Percentiles rank a stretch among this genome's conserved stretches.
Conservation (phyloP, 352 stramenopile species). For the Phytophthora pinifolia region DNA sequence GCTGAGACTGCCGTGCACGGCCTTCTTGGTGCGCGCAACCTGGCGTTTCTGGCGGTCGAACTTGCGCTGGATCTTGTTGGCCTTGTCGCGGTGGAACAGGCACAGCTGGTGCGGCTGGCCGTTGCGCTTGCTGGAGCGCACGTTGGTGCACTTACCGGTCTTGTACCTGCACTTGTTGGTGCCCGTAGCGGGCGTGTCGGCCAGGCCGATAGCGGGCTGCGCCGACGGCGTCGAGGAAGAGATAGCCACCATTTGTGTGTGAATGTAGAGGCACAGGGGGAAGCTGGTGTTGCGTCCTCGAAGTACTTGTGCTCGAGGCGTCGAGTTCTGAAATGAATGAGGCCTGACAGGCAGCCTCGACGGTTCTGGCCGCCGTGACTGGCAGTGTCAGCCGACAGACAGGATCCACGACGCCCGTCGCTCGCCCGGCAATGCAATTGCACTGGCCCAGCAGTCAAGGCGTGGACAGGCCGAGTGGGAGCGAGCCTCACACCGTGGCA, state of each 20-base stretch:
- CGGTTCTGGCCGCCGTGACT: slow-evolving; percentile 23
- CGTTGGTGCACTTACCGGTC: slow-evolving; percentile 86
- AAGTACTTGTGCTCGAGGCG: slow-evolving; percentile 25
- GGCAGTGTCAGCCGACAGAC: slow-evolving; percentile 12
- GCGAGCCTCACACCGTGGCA: slow-evolving; percentile 9
- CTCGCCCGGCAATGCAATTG: slow-evolving; percentile 23
- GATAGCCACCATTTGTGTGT: slow-evolving; percentile 29
- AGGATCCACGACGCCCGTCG: slow-evolving; percentile 25
- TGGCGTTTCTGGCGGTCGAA: slow-evolving; percentile 89
- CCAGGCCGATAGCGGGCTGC: slow-evolving; percentile 18
- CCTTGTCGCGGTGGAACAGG: slow-evolving; percentile 87
- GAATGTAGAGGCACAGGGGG: background rate
- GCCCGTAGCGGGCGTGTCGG: slow-evolving; percentile 6
- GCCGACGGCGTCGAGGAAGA: slow-evolving; percentile 23
- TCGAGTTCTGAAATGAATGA: slow-evolving; percentile 37
- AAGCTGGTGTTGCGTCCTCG: slow-evolving; percentile 5
- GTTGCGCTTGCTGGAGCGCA: slow-evolving; percentile 83
- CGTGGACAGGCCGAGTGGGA: slow-evolving; percentile 24
- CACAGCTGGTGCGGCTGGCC: slow-evolving; percentile 87
- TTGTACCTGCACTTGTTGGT: slow-evolving; percentile 79
- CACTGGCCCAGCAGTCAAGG: slow-evolving; percentile 22
- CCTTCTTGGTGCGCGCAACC: slow-evolving; percentile 59
- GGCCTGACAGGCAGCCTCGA: slow-evolving; percentile 18
- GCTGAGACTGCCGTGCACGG: slow-evolving; percentile 9
- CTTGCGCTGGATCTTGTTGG: slow-evolving; percentile 90